These are phyloP conservation scores for Talaromyces sp. DNA, from an alignment of 2,329 filamentous ascomycete genomes.

Conservation along the genomic window DNA sequence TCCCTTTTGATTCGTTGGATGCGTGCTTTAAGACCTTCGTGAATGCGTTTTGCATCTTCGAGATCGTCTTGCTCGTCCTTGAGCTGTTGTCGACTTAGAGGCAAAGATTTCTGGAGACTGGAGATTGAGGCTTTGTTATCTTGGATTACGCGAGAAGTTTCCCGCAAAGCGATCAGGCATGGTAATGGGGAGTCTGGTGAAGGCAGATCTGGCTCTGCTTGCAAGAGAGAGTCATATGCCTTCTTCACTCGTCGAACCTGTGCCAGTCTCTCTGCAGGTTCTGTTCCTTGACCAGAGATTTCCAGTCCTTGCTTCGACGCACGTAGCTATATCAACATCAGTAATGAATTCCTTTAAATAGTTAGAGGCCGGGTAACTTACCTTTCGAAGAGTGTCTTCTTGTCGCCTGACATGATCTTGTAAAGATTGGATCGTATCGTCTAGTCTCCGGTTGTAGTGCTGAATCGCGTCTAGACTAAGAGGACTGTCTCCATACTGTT, in stretches of 20 bases:
- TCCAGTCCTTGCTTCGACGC: conserved; percentile 28
- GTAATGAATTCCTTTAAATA: not conserved
- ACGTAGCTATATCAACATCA: conserved; percentile 32
- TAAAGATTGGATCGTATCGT: conserved; percentile 66
- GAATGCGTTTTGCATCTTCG: conserved; percentile 48
- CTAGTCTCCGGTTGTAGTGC: conserved; percentile 46
- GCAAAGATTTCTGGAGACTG: conserved; percentile 41
- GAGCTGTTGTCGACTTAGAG: conserved; percentile 37
- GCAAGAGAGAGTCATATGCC: conserved; percentile 63
- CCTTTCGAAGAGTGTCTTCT: conserved; percentile 47
- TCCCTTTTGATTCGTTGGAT: conserved; percentile 59
- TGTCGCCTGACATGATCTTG: conserved; percentile 52
- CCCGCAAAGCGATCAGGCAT: conserved; percentile 67
- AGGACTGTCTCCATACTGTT: conserved; percentile 28
- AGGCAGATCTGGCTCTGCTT: conserved; percentile 64
- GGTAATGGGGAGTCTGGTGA: conserved; percentile 65
- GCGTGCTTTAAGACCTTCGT: conserved; percentile 52
- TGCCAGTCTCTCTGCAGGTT: conserved; percentile 34
- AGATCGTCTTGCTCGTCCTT: conserved; percentile 47
- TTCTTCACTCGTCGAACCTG: conserved; percentile 56
- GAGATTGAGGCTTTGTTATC: conserved; percentile 62
- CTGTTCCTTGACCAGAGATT: conserved; percentile 29
- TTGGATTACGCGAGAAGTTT: conserved; percentile 60
- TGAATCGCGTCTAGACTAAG: conserved; percentile 29
- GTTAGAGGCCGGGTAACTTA: conserved; percentile 23